phyloP scores from a whole-genome alignment of 2,329 filamentous ascomycete genomes.

The Nemania abortiva region DNA sequence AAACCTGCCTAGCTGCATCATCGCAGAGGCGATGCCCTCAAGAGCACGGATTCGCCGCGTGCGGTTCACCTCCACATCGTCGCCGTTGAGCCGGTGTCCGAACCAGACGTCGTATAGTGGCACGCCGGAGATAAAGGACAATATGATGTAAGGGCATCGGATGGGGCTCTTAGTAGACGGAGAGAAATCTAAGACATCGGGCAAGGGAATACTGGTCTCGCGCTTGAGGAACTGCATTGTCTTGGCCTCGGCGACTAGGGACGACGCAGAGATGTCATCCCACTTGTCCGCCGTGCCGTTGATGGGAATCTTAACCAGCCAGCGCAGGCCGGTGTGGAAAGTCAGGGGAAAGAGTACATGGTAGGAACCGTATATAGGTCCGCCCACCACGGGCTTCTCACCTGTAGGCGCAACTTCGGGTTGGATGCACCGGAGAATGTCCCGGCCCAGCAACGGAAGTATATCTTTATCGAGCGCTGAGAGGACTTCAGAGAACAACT shows the following conservation, averaged over 20 bases:
- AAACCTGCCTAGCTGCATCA: slow-evolving; percentile 20
- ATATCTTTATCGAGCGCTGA: slow-evolving; percentile 19
- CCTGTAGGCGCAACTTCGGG: background rate
- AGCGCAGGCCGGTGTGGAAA: slow-evolving; percentile 40
- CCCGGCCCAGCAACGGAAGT: slow-evolving; percentile 14
- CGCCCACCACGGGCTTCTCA: slow-evolving; percentile 27
- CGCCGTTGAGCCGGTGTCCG: slow-evolving; percentile 32
- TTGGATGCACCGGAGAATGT: slow-evolving; percentile 12
- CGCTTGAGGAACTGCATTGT: slow-evolving; percentile 49
- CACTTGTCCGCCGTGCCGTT: slow-evolving; percentile 42
- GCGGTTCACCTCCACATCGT: slow-evolving; percentile 18
- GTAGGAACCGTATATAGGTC: slow-evolving; percentile 43
- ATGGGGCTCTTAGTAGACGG: slow-evolving; percentile 44
- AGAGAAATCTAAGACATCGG: slow-evolving; percentile 49
- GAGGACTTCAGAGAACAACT: slow-evolving; percentile 12
- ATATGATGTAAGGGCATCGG: slow-evolving; percentile 47
- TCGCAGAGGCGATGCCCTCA: slow-evolving; percentile 21
- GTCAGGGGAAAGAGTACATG: slow-evolving; percentile 44
- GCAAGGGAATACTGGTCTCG: slow-evolving; percentile 50
- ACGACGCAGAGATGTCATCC: slow-evolving; percentile 36
- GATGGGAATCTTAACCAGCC: slow-evolving; percentile 45
- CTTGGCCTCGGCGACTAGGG: slow-evolving; percentile 46
- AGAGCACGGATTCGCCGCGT: slow-evolving; percentile 19
- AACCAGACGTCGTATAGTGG: slow-evolving; percentile 50
- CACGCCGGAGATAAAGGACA: slow-evolving; percentile 44